phyloP scores from a whole-genome alignment of 805 yeast species.

The Jamesozyma gamospora region DNA sequence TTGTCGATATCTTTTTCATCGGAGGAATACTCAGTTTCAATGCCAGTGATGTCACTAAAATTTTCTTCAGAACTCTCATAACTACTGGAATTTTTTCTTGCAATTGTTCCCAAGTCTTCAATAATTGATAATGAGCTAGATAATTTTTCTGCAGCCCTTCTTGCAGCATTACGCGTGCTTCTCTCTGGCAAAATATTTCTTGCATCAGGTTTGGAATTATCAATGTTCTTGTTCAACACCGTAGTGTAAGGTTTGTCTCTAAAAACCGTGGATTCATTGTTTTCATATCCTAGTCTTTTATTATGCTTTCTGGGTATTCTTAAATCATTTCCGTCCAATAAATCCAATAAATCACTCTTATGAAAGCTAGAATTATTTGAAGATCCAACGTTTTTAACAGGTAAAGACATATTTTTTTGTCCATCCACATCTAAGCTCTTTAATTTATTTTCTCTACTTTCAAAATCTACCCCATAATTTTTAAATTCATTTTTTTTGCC shows the following conservation, averaged over 20 bases:
- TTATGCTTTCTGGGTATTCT: too few relatives aligned
- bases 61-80: constrained; percentile 2
- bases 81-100: constrained; percentile 1
- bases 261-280: constrained; percentile 1
- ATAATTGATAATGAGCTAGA: constrained; percentile 8
- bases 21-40: constrained; percentile 5
- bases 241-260: constrained; percentile 23
- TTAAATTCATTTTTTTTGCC: too few relatives aligned
- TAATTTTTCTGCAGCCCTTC: constrained; percentile 21
- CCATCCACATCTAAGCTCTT: too few relatives aligned
- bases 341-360: constrained; percentile 20
- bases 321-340: constrained; percentile 19
- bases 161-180: constrained; percentile 24
- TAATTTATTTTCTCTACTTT: neutral
- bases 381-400: too few relatives aligned
- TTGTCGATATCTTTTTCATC: neutral
- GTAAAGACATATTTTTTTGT: too few relatives aligned
- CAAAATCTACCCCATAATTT: too few relatives aligned
- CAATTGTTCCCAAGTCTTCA: neutral
- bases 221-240: constrained; percentile 21
- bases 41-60: constrained; percentile 4
- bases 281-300: too few relatives aligned
- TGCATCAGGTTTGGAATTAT: constrained; percentile 25
- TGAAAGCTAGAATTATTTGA: constrained; percentile 13
- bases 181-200: constrained; percentile 23